Conservation (phyloP, 257 asterid species). For the Linaria vulgaris region DNA sequence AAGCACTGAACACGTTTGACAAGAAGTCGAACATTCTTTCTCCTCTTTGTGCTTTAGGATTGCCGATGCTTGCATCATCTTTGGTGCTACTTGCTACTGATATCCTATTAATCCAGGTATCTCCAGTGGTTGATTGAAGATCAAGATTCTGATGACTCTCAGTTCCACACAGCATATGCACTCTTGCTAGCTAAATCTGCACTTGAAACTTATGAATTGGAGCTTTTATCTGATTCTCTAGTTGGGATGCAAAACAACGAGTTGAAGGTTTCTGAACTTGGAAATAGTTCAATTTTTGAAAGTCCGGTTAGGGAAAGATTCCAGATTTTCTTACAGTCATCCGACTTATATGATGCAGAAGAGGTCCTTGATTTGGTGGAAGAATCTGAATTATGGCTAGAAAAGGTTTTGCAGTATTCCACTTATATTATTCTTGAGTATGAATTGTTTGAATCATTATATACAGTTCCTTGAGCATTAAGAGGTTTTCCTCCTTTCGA, state of each 20-base stretch:
- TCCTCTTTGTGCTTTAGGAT: conserved; percentile 8
- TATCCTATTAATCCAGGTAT: conserved; percentile 54
- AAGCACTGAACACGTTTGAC: not conserved
- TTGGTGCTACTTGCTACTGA: conserved; percentile 13
- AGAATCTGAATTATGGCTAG: conserved; percentile 89
- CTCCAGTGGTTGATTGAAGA: conserved; percentile 98
- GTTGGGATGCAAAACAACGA: conserved; percentile 35
- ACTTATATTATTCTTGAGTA: not conserved
- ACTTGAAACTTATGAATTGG: conserved; percentile 58
- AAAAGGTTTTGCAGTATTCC: conserved; percentile 58
- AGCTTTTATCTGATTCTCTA: conserved; percentile 41
- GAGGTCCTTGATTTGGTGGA: conserved; percentile 87
- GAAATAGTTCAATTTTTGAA: conserved; percentile 55
- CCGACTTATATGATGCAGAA: conserved; percentile 84
- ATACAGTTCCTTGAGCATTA: conserved; percentile 16
- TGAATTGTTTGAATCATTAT: conserved; percentile 19
- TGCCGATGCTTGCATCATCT: conserved; percentile 15
- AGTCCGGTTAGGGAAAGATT: conserved; percentile 81
- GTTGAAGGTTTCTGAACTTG: conserved; percentile 34
- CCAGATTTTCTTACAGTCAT: conserved; percentile 80
- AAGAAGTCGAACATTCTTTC: conserved; percentile 8
- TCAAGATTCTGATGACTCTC: conserved; percentile 70
- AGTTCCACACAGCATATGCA: conserved; percentile 82
- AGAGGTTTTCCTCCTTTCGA: conserved; percentile 14
- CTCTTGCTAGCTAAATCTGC: conserved; percentile 88